Evolutionary conservation across 345 rosid species (phyloP).

Genomic region (Mercurialis annua): DNA sequence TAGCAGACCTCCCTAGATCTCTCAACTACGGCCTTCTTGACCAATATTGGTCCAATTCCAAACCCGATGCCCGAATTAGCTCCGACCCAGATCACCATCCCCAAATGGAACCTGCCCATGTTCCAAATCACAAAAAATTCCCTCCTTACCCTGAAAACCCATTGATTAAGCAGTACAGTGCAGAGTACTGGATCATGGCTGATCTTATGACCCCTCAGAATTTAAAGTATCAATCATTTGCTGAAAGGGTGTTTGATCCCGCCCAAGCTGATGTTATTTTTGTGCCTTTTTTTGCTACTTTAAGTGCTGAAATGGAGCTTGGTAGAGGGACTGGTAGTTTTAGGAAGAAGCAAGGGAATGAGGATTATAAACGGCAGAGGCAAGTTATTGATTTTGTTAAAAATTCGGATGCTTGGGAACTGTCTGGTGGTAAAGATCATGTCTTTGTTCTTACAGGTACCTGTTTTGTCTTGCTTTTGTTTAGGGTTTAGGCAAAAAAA

Average conservation of each 20-base stretch:
- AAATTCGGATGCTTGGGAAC: constrained; percentile 69
- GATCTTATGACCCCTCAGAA: constrained; percentile 71
- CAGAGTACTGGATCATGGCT: constrained; percentile 91
- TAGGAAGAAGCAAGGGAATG: constrained; percentile 65
- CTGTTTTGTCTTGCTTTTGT: not conserved
- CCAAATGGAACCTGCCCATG: constrained; percentile 16
- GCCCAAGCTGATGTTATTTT: constrained; percentile 75
- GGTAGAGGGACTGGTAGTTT: constrained; percentile 66
- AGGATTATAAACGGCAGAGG: constrained; percentile 75
- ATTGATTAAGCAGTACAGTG: constrained; percentile 89
- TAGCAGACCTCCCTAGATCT: constrained; percentile 81
- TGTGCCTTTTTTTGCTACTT: constrained; percentile 81
- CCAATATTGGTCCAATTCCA: constrained; percentile 58
- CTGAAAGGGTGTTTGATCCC: constrained; percentile 51
- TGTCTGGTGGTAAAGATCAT: constrained; percentile 81
- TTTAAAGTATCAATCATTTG: constrained; percentile 47
- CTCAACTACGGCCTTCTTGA: constrained; percentile 76
- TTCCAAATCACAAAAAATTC: constrained; percentile 29
- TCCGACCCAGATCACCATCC: constrained; percentile 64
- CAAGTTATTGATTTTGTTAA: constrained; percentile 56
- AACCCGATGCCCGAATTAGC: constrained; percentile 64
- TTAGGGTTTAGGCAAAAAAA: constrained; percentile 2
- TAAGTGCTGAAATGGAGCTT: constrained; percentile 91
- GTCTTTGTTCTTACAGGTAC: constrained; percentile 91
- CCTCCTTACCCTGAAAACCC: constrained; percentile 80